Conservation (phyloP, 139 green algal genomes). For the Spirogloea muscicola region DNA sequence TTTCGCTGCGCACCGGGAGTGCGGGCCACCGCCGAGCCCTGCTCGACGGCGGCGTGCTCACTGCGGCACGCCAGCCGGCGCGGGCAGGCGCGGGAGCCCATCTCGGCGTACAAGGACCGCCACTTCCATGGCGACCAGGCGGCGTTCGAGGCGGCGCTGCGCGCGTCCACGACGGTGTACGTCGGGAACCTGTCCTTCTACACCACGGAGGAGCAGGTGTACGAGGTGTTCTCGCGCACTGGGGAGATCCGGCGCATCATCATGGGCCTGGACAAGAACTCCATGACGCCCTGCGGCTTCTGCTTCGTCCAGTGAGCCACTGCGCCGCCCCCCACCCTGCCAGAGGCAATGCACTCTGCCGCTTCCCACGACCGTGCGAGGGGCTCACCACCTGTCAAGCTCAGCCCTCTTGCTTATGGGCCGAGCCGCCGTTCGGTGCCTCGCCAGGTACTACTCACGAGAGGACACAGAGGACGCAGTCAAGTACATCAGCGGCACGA, state of each 20-base stretch:
- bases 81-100: no score
- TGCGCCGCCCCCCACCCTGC: no score
- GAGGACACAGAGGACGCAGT: slow-evolving; percentile 76
- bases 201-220: slow-evolving; percentile 93
- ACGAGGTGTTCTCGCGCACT: slow-evolving; percentile 70
- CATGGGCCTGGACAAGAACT: slow-evolving; percentile 90
- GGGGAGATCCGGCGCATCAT: slow-evolving; percentile 81
- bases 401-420: no score
- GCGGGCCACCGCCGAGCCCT: no score
- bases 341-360: no score
- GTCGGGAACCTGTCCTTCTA: slow-evolving; percentile 96
- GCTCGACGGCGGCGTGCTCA: no score
- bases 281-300: slow-evolving; percentile 92
- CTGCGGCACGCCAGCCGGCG: no score
- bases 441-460: slow-evolving; percentile 52
- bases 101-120: slow-evolving; percentile 25
- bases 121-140: slow-evolving; percentile 16
- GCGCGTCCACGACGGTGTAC: slow-evolving; percentile 68
- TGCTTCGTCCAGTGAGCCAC: slow-evolving; percentile 91
- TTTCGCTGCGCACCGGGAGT: no score
- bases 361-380: no score
- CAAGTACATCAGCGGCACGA: slow-evolving; percentile 87
- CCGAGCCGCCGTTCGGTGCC: not conserved
- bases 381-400: no score
- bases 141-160: slow-evolving; percentile 23